Conservation (phyloP, 1,284 basidiomycete genomes). For the Pyrrhoderma noxium region DNA sequence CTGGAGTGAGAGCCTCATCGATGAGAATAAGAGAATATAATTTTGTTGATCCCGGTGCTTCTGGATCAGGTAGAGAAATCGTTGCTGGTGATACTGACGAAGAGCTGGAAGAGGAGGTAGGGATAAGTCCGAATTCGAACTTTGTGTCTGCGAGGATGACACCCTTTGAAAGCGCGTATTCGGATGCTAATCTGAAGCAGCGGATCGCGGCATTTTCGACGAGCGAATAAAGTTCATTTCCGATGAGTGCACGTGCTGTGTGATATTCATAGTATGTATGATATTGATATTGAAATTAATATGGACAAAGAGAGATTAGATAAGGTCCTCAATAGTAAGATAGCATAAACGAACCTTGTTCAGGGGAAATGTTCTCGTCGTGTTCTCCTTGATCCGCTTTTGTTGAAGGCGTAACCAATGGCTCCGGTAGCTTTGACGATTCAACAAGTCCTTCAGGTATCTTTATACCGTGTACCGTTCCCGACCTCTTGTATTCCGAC, state of each 20-base stretch:
- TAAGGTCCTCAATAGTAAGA: neutral
- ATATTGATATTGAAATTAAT: neutral
- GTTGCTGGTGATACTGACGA: constrained; percentile 29
- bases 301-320: constrained; percentile 2
- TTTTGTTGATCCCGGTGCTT: neutral
- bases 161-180: constrained; percentile 72
- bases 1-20: constrained; percentile 95
- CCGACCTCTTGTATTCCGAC: constrained; percentile 85
- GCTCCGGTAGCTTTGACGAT: constrained; percentile 73
- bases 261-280: constrained; percentile 4
- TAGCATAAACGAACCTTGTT: constrained; percentile 49
- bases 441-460: constrained; percentile 79
- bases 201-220: constrained; percentile 56
- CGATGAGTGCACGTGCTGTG: constrained; percentile 59
- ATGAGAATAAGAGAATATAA: constrained; percentile 73
- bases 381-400: constrained; percentile 94
- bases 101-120: constrained; percentile 32
- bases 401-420: constrained; percentile 94
- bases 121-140: constrained; percentile 68
- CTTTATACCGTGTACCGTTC: constrained; percentile 84
- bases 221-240: constrained; percentile 55
- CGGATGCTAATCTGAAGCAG: constrained; percentile 74
- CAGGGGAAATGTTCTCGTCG: constrained; percentile 97
- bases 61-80: constrained; percentile 55
- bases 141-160: constrained; percentile 94